Base-by-base conservation (phyloP, 805 yeast species). In the Kazachstania viticola region DNA sequence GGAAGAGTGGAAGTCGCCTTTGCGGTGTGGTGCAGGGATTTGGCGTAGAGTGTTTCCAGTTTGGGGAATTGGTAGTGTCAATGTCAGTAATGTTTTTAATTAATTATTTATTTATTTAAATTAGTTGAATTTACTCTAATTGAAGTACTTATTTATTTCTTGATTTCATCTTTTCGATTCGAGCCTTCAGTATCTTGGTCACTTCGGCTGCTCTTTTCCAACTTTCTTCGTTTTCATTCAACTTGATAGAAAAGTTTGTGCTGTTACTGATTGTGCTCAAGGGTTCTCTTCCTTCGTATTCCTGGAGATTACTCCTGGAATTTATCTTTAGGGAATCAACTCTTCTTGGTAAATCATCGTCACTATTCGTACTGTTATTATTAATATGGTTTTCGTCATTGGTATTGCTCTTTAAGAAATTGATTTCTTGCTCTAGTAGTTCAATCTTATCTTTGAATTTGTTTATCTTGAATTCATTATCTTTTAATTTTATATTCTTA, bases 161-260 rank as follows among this genome's bases (percentile, higher is more conserved):
- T 9, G 82, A 82, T 49, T 80, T 80, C 95, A 85, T 84, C 54
- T 79, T 77, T 55, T 82, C 93, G 28, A 85, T 85, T 45, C 95
- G 62, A 1, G 85, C 93, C 51, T 79, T 81, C 48, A 85, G 68
- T 53, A 80, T 88, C 3, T 75, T 71, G 1, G 95, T 85, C 9
- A 84, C 93, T 44, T 81, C 94, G 0, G 91, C 87, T 0, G 95
- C 95, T 30, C 88, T 70, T 42, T 69, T 73, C 95, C 95, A 85
- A 43, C 80, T 75, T 32, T 66, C 73, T 37, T 77, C 85, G 36
- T 71, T 80, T 8, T 27, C 34, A 17, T 17, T 17, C n/a, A n/a
- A n/a, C n/a, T n/a, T n/a, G n/a, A n/a, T n/a, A n/a, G n/a, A n/a
- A n/a, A n/a, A n/a, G 19, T 21, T 17, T 5, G 16, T 25, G 11